These are phyloP conservation scores for Trichoderma koningiopsis DNA, from an alignment of 2,329 filamentous ascomycete species.

Conservation along the genomic window DNA sequence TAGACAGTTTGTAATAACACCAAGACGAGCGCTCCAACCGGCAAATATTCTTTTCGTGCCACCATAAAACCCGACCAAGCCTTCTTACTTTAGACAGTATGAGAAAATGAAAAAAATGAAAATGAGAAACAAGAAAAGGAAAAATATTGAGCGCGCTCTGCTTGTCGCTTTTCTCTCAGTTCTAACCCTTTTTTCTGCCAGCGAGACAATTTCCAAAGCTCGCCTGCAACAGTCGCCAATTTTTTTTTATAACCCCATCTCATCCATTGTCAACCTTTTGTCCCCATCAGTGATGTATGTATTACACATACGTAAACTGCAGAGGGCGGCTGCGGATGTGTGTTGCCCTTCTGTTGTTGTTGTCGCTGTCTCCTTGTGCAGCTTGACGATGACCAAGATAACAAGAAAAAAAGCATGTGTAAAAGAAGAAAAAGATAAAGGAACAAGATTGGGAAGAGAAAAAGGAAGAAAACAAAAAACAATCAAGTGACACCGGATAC, in stretches of 20 bases:
- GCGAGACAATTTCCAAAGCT: slow-evolving; percentile 25
- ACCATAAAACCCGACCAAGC: slow-evolving; percentile 21
- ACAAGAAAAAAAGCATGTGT: background rate
- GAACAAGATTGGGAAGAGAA: slow-evolving; percentile 25
- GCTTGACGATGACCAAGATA: slow-evolving; percentile 12
- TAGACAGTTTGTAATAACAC: slow-evolving; percentile 26
- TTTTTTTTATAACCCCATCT: slow-evolving; percentile 23
- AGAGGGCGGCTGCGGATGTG: slow-evolving; percentile 5
- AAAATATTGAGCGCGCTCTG: slow-evolving; percentile 19
- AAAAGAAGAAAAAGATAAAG: slow-evolving; percentile 3
- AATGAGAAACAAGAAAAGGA: slow-evolving; percentile 17
- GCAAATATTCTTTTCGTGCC: slow-evolving; percentile 14
- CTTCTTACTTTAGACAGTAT: slow-evolving; percentile 26
- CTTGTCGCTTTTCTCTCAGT: background rate
- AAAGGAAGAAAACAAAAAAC: slow-evolving; percentile 1
- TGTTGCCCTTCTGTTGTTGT: slow-evolving; percentile 4
- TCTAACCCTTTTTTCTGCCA: background rate
- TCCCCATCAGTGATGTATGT: slow-evolving; percentile 14
- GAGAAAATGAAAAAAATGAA: slow-evolving; percentile 22
- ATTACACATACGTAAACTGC: slow-evolving; percentile 9
- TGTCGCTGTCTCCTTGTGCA: slow-evolving; percentile 22
- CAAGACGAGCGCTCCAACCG: slow-evolving; percentile 25
- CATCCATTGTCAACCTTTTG: background rate
- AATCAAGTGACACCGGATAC: slow-evolving; percentile 34
- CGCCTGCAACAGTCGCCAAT: slow-evolving; percentile 20